Base-by-base conservation (phyloP, 371 early-diverging fungal genomes). In the Circinella minor region DNA sequence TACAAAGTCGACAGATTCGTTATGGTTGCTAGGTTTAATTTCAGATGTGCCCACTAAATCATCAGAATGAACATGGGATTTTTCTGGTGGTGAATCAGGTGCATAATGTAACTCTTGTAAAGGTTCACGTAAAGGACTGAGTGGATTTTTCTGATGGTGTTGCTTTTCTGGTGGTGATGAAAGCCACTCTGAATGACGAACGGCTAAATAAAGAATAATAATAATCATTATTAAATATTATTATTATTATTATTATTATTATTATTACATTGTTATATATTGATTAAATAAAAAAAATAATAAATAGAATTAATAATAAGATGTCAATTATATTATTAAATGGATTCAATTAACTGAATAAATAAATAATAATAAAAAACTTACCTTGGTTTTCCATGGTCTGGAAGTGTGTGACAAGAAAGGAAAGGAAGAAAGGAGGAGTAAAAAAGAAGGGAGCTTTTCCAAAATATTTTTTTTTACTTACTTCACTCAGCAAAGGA, bases 21-120 rank as follows among this genome's bases (percentile, higher is more conserved):
- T 36, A 11, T 63, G 15, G 15, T 63, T 27, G 27, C 20, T 63
- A 11, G 60, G 55, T 17, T 62, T 55, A 14, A 72, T n/a, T 48
- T 59, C 55, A 20, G 72, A 72, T 3, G 82, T 82, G 8, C 66
- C 74, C 11, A 74, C 69, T 59, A 77, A 71, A 59, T 82, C 82
- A 63, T 82, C 82, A 46, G 82, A 80, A 60, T 78, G 78, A 38
- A 64, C 36, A 48, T 61, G 69, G 7, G 18, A 43, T 27, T 68
- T 68, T 54, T 68, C 68, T 36, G 62, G 39, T 43, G 68, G 68
- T 27, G 68, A 68, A 18, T 61, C 54, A 36, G 62, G 68, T 8
- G 27, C n/a, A n/a, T 37, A 36, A 43, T 34, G 55, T 36, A 62
- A 27, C 20, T 62, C 54, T 43, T 68, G 68, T 4, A 68, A 63